These are phyloP conservation scores for Peniophora sp. DNA, from an alignment of 1,284 basidiomycete species.

Conservation along the genomic window DNA sequence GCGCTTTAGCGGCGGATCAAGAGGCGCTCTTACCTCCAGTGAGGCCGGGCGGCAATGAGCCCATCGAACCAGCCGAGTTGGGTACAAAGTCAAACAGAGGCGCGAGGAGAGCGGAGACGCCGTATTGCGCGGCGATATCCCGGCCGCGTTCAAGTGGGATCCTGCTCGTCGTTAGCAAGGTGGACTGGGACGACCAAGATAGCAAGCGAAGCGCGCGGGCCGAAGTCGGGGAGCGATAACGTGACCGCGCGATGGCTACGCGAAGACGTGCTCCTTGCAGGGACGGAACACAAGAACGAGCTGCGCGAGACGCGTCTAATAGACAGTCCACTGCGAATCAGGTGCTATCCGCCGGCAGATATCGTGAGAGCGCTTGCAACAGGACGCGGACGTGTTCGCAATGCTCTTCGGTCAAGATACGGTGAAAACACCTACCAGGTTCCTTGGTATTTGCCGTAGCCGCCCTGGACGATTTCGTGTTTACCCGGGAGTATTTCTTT, in stretches of 20 bases:
- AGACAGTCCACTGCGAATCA: too few relatives aligned
- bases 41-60: constrained; percentile 40
- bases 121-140: constrained; percentile 86
- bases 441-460: constrained; percentile 99
- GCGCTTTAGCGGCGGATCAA: constrained; percentile 44
- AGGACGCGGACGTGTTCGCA: too few relatives aligned
- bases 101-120: constrained; percentile 75
- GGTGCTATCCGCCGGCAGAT: too few relatives aligned
- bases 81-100: constrained; percentile 92
- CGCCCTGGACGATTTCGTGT: constrained; percentile 99
- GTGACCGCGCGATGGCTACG: too few relatives aligned
- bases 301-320: too few relatives aligned
- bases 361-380: too few relatives aligned
- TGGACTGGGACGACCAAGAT: too few relatives aligned
- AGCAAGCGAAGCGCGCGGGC: too few relatives aligned
- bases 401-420: neutral
- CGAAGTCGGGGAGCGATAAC: too few relatives aligned
- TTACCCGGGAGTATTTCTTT: constrained; percentile 94
- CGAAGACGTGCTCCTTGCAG: too few relatives aligned
- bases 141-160: constrained; percentile 88
- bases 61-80: constrained; percentile 42
- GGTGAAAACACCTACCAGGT: constrained; percentile 71
- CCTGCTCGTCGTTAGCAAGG: constrained; percentile 35
- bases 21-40: constrained; percentile 35
- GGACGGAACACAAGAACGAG: too few relatives aligned